Conservation (phyloP, 352 stramenopile species). For the Phytophthora pini region DNA sequence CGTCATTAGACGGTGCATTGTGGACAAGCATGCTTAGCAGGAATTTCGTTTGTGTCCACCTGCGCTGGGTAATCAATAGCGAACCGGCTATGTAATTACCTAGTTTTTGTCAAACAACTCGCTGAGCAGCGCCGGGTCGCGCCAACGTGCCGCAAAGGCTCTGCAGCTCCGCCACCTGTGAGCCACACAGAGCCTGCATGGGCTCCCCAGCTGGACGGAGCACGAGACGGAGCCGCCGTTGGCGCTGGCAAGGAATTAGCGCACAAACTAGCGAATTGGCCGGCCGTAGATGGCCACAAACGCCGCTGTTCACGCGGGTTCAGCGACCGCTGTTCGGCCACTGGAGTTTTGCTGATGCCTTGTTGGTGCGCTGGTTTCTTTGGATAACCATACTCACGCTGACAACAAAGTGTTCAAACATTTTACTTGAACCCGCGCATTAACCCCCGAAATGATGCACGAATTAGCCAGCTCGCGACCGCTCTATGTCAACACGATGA, state of each 20-base stretch:
- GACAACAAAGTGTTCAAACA: conserved; percentile 13
- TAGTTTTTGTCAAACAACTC: conserved; percentile 23
- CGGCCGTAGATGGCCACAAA: background rate
- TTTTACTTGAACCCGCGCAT: conserved; percentile 22
- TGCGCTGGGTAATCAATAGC: conserved; percentile 6
- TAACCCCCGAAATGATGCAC: conserved; percentile 11
- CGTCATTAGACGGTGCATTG: conserved; percentile 12
- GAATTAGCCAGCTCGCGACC: background rate
- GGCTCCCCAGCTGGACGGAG: conserved; percentile 19
- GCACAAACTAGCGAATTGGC: conserved; percentile 17
- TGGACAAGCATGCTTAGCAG: background rate
- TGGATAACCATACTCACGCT: background rate
- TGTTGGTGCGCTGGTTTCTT: no score
- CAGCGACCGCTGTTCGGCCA: background rate
- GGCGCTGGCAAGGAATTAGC: background rate
- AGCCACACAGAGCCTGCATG: conserved; percentile 27
- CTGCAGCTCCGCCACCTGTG: conserved; percentile 10
- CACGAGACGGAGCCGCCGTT: conserved; percentile 17
- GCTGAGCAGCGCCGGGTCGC: conserved; percentile 11
- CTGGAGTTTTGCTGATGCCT: no score
- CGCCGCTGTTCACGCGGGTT: background rate
- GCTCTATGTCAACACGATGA: conserved; percentile 3
- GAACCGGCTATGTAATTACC: conserved; percentile 18
- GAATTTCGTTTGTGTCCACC: conserved; percentile 47
- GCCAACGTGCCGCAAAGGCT: conserved; percentile 24